phyloP scores from a whole-genome alignment of 306 rosid genomes.

The Styphnolobium japonicum region DNA sequence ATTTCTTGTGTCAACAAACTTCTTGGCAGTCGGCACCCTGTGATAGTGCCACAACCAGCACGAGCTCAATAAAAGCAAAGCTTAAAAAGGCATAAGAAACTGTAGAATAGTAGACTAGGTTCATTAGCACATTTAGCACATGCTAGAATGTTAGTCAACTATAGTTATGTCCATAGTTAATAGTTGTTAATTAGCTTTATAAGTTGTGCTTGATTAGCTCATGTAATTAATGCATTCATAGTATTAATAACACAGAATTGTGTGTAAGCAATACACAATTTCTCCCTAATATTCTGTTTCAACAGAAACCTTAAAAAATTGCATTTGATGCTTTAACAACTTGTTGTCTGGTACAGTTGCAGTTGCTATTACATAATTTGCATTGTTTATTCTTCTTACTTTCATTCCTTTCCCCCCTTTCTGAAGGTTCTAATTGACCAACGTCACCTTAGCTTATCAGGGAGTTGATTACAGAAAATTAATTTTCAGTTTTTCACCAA shows the following conservation, averaged over 20 bases:
- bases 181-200: too few relatives aligned
- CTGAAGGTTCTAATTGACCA: neutral
- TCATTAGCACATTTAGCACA: too few relatives aligned
- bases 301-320: neutral
- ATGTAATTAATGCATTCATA: too few relatives aligned
- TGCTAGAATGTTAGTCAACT: too few relatives aligned
- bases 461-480: neutral
- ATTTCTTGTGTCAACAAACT: neutral
- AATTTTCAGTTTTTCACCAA: conserved; percentile 2
- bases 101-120: too few relatives aligned
- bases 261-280: too few relatives aligned
- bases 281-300: too few relatives aligned
- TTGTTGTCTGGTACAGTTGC: neutral
- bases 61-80: neutral
- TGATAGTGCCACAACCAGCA: neutral
- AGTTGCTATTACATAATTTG: neutral
- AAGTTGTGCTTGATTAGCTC: too few relatives aligned
- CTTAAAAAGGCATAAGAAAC: neutral
- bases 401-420: neutral
- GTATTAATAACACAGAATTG: too few relatives aligned
- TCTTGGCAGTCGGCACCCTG: neutral
- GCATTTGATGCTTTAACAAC: neutral
- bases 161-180: too few relatives aligned
- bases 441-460: neutral
- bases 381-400: neutral